Base-by-base conservation (phyloP, 1,284 basidiomycete species). In the Mycosarcoma mackinlayi region DNA sequence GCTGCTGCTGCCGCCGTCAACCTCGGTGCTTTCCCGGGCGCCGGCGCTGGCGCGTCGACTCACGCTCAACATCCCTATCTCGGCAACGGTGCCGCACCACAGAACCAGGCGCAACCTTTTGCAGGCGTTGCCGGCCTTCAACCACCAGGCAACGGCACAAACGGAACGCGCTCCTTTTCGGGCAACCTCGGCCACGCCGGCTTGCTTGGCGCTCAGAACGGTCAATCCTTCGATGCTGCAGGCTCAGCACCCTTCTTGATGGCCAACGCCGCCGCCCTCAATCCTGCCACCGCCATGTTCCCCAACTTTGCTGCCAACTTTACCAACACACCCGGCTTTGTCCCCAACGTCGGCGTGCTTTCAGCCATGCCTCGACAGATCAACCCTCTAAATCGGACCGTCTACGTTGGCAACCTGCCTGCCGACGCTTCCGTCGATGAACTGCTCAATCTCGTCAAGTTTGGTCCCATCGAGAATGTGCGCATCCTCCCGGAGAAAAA, bases 371-470 rank as follows among this genome's bases (percentile, higher is more conserved):
- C 61, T 25, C 46, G 60, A 7, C 70, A 68, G 51, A 23, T 47
- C 58, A 71, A 63, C 47, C 73, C 73, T 7, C 59, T 76, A 31
- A 75, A 73, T 25, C 91, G 95, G 58, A 98, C 96, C 0, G 94
- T 98, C 46, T 98, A 98, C 84, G 91, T 98, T 60, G 96, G 95
- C 73, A 97, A 96, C 84, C 88, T 98, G 38, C 95, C 95, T 14
- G 87, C 91, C n/a, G 93, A 93, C 21, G 94, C 95, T 0, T 94
- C 93, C 6, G 94, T 97, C 58, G 94, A 98, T 82, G 95, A 98
- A 84, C 88, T 98, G 24, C 90, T 98, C 79, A 97, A 94, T 83
- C 90, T 97, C 66, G 95, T 98, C 71, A 93, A 96, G 78, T 98
- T 97, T 83, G 96, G 95, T 6, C 95, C 95, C 0, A 90, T 98